These are phyloP conservation scores for Hapsidospora chrysogenum DNA, from an alignment of 495 filamentous ascomycete genomes.

Conservation along the genomic window DNA sequence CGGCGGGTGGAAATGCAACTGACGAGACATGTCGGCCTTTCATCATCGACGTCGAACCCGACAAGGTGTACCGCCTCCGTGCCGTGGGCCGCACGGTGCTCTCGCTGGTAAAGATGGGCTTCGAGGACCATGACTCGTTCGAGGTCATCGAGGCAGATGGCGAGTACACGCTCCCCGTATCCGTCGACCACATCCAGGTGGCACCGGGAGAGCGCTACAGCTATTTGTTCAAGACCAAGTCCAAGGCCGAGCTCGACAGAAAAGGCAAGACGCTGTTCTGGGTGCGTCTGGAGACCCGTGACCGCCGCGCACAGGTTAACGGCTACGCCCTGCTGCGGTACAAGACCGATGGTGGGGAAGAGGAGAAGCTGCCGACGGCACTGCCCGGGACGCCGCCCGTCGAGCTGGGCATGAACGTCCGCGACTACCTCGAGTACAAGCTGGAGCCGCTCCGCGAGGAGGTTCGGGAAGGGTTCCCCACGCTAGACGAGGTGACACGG, in stretches of 20 bases:
- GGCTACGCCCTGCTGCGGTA: conserved; percentile 39
- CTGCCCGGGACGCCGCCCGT: conserved; percentile 15
- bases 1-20: conserved; percentile 17
- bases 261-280: conserved; percentile 27
- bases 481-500: conserved; percentile 34
- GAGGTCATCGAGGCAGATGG: conserved; percentile 41
- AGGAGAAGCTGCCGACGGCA: conserved; percentile 4
- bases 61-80: conserved; percentile 39
- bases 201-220: conserved; percentile 38
- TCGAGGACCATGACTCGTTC: conserved; percentile 32
- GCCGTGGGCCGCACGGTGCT: conserved; percentile 37
- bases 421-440: conserved; percentile 36
- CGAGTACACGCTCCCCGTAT: conserved; percentile 32
- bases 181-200: conserved; percentile 33
- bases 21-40: conserved; percentile 24
- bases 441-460: conserved; percentile 20
- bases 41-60: conserved; percentile 36
- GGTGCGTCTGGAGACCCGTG: conserved; percentile 35
- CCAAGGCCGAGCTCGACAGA: conserved; percentile 19
- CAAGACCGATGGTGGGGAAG: background rate
- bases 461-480: conserved; percentile 21
- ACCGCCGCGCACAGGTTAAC: conserved; percentile 23
- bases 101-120: conserved; percentile 27
- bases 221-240: conserved; percentile 30
- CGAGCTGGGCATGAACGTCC: conserved; percentile 19